Base-by-base conservation (phyloP, 2,329 filamentous ascomycete species). In the Cadophora gregata region DNA sequence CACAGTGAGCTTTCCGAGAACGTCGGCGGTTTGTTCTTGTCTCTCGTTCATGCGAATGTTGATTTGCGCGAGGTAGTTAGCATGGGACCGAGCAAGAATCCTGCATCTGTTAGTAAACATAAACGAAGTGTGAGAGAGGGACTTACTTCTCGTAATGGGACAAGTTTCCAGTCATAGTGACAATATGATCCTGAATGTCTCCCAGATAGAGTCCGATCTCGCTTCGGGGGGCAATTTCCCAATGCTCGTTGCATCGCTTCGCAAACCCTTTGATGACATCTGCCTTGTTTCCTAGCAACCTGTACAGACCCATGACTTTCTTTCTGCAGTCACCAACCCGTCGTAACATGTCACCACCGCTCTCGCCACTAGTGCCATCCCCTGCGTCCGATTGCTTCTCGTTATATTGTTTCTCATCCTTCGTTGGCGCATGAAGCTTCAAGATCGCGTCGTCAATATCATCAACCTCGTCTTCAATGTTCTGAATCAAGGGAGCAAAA, bases 181-280 rank as follows among this genome's bases (percentile, higher is more conserved):
- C 90, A 73, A 99, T 98, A 78, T 99, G 96, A 81, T 99, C 96
- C 79, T 99, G 96, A 70, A 99, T 99, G 81, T 99, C 96, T 69
- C 96, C 96, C 66, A 99, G 83, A 79, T 98, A 99, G 62, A 99
- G 81, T n/a, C 96, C 96, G 77, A 99, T 98, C 78, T 99, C 96
- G 38, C 92, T 96, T 69, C 94, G 87, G 12, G 96, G 96, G 6
- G 96, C 95, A 67, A 99, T 92, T 74, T 97, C 92, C 93, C 94
- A 99, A 71, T 96, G 91, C 82, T 99, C 95, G 76, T 97, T 99
- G 81, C 96, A 99, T 16, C 96, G 87, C 81, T 99, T 99, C 5
- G 96, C 96, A 75, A 99, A 99, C 0, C 96, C 96, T 81, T 98
- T 98, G 83, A 99, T 98, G 66, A 99, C 96, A 78, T 99, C 96